A percentile compares a stretch with the other conserved stretches of the same genome.
These are phyloP conservation scores for Silene vulgaris DNA, from an alignment of 179 eudicot species.

Conservation along the genomic window DNA sequence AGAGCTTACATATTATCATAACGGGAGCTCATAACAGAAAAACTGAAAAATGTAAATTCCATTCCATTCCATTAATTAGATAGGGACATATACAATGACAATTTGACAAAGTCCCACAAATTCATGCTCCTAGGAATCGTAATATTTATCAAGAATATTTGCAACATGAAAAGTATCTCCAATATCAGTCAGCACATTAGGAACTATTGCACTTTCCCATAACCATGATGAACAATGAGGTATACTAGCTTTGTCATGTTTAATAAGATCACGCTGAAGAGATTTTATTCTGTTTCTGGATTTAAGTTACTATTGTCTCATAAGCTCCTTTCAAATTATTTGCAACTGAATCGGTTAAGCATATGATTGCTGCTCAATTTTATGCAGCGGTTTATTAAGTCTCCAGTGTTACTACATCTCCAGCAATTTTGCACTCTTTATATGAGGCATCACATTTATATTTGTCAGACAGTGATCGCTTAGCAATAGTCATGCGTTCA, in stretches of 20 bases:
- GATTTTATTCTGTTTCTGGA: neutral
- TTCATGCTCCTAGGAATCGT: neutral
- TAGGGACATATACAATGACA: neutral
- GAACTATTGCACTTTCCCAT: neutral
- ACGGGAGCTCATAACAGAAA: neutral
- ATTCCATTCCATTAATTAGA: conserved; percentile 3
- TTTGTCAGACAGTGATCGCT: neutral
- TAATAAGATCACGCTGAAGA: neutral
- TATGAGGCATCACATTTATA: neutral
- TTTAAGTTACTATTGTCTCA: neutral
- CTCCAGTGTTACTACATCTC: neutral
- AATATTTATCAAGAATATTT: conserved; percentile 7
- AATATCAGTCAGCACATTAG: neutral
- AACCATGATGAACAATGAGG: neutral
- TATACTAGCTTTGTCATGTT: neutral
- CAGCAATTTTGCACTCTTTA: neutral
- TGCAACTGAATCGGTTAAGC: neutral
- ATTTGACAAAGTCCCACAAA: neutral
- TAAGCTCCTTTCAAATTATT: neutral
- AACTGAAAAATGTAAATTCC: neutral
- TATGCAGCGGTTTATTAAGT: neutral
- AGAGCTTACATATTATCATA: conserved; percentile 9
- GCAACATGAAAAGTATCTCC: neutral
- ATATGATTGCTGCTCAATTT: neutral
- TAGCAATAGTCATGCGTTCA: neutral